Percentiles rank a stretch among this genome's conserved stretches.
These are phyloP conservation scores for Solanum bukasovii DNA, from an alignment of 257 asterid species.

Conservation along the genomic window DNA sequence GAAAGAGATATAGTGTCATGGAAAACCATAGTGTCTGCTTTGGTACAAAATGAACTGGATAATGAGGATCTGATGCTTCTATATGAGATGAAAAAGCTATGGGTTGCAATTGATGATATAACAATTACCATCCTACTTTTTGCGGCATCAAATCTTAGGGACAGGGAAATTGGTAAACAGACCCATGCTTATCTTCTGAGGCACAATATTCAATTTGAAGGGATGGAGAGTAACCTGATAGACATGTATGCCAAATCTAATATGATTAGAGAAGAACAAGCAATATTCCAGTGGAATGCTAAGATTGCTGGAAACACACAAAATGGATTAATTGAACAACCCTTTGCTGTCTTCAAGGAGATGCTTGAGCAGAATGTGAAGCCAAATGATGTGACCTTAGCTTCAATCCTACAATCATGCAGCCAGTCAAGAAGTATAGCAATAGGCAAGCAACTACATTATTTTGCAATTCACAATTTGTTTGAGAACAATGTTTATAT, in stretches of 20 bases:
- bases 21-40: slow-evolving; percentile 61
- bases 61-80: slow-evolving; percentile 64
- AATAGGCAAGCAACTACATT: slow-evolving; percentile 56
- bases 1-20: slow-evolving; percentile 67
- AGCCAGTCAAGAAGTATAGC: slow-evolving; percentile 49
- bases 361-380: slow-evolving; percentile 46
- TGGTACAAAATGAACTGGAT: slow-evolving; percentile 51
- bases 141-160: slow-evolving; percentile 57
- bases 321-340: slow-evolving; percentile 41
- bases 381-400: slow-evolving; percentile 66
- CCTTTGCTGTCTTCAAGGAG: slow-evolving; percentile 34
- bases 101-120: slow-evolving; percentile 39
- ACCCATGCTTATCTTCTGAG: slow-evolving; percentile 59
- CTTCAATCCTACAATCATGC: slow-evolving; percentile 68
- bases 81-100: slow-evolving; percentile 51
- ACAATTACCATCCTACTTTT: slow-evolving; percentile 67
- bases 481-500: slow-evolving; percentile 56
- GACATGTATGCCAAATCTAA: slow-evolving; percentile 66
- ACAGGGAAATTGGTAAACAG: slow-evolving; percentile 41
- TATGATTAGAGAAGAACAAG: slow-evolving; percentile 33
- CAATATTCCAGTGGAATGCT: slow-evolving; percentile 57
- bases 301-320: slow-evolving; percentile 63
- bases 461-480: slow-evolving; percentile 47
- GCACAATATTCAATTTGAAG: slow-evolving; percentile 13
- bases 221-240: no score